phyloP scores from a whole-genome alignment of 208 protist species.

The Trypanosoma congolense region DNA sequence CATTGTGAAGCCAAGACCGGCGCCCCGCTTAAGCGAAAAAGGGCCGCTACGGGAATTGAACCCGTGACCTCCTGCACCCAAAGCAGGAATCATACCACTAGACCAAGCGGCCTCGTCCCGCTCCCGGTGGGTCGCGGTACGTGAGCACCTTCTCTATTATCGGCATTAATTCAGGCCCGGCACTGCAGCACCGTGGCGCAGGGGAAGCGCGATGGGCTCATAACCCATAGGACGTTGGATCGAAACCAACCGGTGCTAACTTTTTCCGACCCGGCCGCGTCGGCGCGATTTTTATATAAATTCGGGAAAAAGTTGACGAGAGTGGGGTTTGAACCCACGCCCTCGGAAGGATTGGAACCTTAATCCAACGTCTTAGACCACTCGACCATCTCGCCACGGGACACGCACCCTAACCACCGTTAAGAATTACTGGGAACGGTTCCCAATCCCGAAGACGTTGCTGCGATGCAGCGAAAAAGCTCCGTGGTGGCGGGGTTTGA shows the following conservation, averaged over 20 bases:
- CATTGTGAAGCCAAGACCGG: background rate
- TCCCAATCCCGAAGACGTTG: background rate
- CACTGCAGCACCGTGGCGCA: conserved; percentile 86
- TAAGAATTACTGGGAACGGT: background rate
- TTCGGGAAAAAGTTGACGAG: conserved; percentile 2
- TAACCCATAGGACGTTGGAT: conserved; percentile 94
- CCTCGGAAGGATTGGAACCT: conserved; percentile 10
- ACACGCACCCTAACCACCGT: background rate
- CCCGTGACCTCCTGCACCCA: conserved; percentile 91
- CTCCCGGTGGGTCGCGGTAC: background rate
- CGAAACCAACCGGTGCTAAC: conserved; percentile 91
- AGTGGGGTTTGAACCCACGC: conserved; percentile 10
- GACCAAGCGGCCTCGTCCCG: conserved; percentile 72
- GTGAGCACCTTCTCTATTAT: background rate
- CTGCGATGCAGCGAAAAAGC: too few relatives aligned
- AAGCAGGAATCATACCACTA: conserved; percentile 93
- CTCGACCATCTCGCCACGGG: conserved; percentile 8
- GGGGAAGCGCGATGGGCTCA: conserved; percentile 93
- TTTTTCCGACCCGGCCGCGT: conserved; percentile 34
- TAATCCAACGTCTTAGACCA: conserved; percentile 11
- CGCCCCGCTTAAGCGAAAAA: conserved; percentile 30
- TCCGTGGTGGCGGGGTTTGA: too few relatives aligned
- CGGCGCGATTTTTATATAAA: background rate
- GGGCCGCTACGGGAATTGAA: conserved; percentile 91
- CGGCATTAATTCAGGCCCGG: background rate